Evolutionary conservation across 495 filamentous ascomycete genomes (phyloP).

Genomic region (Aspergillus ostianus): DNA sequence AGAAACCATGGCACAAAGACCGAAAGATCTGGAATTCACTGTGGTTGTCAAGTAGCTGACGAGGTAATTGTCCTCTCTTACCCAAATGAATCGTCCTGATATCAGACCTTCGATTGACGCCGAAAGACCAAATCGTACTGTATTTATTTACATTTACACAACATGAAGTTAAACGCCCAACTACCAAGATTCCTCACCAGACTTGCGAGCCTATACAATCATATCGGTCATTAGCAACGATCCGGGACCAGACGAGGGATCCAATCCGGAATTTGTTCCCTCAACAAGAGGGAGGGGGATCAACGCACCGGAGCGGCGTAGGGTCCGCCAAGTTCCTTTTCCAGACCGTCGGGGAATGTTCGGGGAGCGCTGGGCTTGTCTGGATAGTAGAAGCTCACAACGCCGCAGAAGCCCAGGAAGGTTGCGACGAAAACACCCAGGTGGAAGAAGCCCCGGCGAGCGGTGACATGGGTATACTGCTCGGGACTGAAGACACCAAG

Average conservation of each 20-base stretch:
- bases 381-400: conserved; percentile 74
- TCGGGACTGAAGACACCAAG: conserved; percentile 87
- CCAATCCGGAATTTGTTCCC: neutral
- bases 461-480: conserved; percentile 79
- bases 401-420: conserved; percentile 67
- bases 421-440: conserved; percentile 70
- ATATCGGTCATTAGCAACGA: neutral
- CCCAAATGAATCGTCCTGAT: conserved; percentile 19
- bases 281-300: neutral
- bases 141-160: conserved; percentile 51
- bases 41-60: neutral
- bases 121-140: conserved; percentile 37
- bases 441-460: conserved; percentile 70
- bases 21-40: neutral
- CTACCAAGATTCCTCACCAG: conserved; percentile 45
- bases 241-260: neutral
- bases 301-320: conserved; percentile 42
- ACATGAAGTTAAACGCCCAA: conserved; percentile 24
- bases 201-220: conserved; percentile 39
- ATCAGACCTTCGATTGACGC: conserved; percentile 34
- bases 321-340: conserved; percentile 79
- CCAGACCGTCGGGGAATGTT: conserved; percentile 79
- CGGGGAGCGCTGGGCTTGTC: conserved; percentile 76
- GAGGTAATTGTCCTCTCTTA: neutral
- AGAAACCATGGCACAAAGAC: neutral